These are phyloP conservation scores for Dendrocalamus sinicus DNA, from an alignment of 176 grass and related monocot species.

Conservation along the genomic window DNA sequence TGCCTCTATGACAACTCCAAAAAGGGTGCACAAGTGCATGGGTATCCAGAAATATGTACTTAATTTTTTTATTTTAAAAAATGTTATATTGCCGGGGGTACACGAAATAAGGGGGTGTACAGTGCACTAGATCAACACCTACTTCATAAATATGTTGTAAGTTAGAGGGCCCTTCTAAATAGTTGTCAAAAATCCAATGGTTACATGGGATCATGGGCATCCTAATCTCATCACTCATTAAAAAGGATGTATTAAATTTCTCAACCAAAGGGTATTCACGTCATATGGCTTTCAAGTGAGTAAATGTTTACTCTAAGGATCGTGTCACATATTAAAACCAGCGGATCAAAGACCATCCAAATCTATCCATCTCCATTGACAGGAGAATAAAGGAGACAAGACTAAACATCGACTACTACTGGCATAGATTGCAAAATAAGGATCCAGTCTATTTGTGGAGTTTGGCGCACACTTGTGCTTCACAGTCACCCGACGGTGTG, in stretches of 20 bases:
- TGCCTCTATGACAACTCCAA: background rate
- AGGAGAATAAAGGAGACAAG: background rate
- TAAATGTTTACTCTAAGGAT: slow-evolving; percentile 11
- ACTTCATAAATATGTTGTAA: background rate
- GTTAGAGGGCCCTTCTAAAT: slow-evolving; percentile 8
- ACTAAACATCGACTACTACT: background rate
- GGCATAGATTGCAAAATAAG: background rate
- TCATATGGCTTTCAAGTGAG: background rate
- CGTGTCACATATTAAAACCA: background rate
- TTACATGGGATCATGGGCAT: background rate
- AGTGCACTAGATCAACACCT: background rate
- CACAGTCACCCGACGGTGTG: background rate
- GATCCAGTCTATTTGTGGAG: background rate
- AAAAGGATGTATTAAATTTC: background rate
- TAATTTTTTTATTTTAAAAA: background rate
- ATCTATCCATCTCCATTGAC: background rate
- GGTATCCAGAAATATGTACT: background rate
- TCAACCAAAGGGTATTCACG: slow-evolving; percentile 9
- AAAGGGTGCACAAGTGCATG: background rate
- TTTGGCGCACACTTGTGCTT: background rate
- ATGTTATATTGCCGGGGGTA: background rate
- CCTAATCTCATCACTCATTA: slow-evolving; percentile 11
- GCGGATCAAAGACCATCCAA: background rate
- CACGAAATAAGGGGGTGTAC: background rate
- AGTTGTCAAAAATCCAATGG: background rate